These are phyloP conservation scores for Sporopachydermia lactativora DNA, from an alignment of 805 yeast genomes.

Conservation along the genomic window DNA sequence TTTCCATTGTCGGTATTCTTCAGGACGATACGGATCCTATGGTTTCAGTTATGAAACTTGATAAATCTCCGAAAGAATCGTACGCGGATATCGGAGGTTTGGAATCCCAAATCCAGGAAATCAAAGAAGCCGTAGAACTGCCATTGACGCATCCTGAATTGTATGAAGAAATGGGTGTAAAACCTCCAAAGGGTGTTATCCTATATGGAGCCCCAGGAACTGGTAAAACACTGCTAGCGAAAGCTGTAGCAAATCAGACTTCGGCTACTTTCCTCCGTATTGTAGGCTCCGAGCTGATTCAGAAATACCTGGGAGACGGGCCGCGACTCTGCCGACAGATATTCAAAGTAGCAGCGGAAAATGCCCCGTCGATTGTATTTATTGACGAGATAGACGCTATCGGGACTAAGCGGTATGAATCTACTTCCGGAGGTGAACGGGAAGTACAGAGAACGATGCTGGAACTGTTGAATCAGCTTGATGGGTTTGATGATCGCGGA, in stretches of 20 bases:
- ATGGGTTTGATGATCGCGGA: constrained; percentile 95
- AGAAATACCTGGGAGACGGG: constrained; percentile 97
- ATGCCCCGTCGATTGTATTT: constrained; percentile 92
- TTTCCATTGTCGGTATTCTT: constrained; percentile 92
- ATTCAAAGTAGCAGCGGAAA: constrained; percentile 91
- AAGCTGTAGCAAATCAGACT: constrained; percentile 95
- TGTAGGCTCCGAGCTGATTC: constrained; percentile 96
- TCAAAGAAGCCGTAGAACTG: constrained; percentile 94
- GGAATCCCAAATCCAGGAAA: constrained; percentile 98
- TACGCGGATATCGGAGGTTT: constrained; percentile 98
- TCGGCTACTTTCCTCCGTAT: constrained; percentile 94
- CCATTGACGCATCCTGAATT: constrained; percentile 93
- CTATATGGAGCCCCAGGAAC: constrained; percentile 99
- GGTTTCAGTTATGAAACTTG: constrained; percentile 95
- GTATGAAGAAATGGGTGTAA: constrained; percentile 95
- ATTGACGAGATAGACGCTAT: constrained; percentile 98
- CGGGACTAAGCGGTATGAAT: constrained; percentile 95
- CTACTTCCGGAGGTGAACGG: constrained; percentile 85
- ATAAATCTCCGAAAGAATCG: constrained; percentile 93
- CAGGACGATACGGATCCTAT: constrained; percentile 97
- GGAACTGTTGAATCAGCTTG: constrained; percentile 87
- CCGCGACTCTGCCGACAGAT: constrained; percentile 99
- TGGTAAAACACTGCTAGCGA: constrained; percentile 97
- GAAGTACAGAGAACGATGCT: constrained; percentile 97
- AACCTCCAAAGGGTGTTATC: constrained; percentile 96